phyloP scores from a whole-genome alignment of 129 eudicot species.

The Rutidosis leptorrhynchoides region DNA sequence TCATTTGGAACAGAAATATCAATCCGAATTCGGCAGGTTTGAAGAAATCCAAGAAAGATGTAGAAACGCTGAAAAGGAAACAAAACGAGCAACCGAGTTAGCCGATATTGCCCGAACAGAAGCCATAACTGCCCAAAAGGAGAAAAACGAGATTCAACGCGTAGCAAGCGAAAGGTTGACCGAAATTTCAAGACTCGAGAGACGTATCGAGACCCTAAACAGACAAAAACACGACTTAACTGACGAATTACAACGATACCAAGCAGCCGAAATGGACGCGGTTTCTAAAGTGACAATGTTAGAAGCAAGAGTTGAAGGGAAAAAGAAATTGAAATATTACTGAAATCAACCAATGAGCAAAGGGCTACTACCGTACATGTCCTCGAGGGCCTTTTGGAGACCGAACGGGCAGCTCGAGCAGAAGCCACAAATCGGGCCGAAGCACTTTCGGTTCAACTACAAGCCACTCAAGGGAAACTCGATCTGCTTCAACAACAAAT shows the following conservation, averaged over 20 bases:
- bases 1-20: slow-evolving; percentile 77
- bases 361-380: slow-evolving; percentile 66
- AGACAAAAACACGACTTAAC: slow-evolving; percentile 57
- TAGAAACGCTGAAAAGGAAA: slow-evolving; percentile 79
- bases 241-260: slow-evolving; percentile 50
- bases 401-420: slow-evolving; percentile 85
- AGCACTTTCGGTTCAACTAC: slow-evolving; percentile 80
- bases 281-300: slow-evolving; percentile 54
- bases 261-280: slow-evolving; percentile 69
- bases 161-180: slow-evolving; percentile 68
- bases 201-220: slow-evolving; percentile 66
- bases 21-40: slow-evolving; percentile 64
- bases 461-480: slow-evolving; percentile 80
- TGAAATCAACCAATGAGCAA: slow-evolving; percentile 76
- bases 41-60: slow-evolving; percentile 87
- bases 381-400: slow-evolving; percentile 64
- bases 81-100: slow-evolving; percentile 72
- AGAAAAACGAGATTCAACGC: slow-evolving; percentile 57
- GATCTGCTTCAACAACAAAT: slow-evolving; percentile 80
- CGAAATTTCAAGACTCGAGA: slow-evolving; percentile 70
- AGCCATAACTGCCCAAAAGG: slow-evolving; percentile 77
- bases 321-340: slow-evolving; percentile 64
- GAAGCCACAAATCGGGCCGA: slow-evolving; percentile 92
- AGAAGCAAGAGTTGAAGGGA: slow-evolving; percentile 85
- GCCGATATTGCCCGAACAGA: slow-evolving; percentile 91